Evolutionary conservation across 2,329 filamentous ascomycete genomes (phyloP).

Genomic region (Penicillium occitanis): DNA sequence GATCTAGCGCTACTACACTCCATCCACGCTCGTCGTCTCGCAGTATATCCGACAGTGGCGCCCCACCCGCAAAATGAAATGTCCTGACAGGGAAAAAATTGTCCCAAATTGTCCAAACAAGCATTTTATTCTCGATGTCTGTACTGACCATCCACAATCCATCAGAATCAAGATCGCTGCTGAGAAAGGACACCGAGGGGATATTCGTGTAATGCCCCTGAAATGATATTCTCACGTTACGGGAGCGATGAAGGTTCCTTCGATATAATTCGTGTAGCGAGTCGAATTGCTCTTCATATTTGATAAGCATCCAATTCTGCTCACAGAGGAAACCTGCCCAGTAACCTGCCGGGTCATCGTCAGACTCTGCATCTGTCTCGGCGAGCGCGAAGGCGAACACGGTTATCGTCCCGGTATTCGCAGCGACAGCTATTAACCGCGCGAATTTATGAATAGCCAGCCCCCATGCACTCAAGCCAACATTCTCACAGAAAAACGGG

Average conservation of each 20-base stretch:
- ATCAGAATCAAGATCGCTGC: slow-evolving; percentile 55
- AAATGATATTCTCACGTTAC: slow-evolving; percentile 46
- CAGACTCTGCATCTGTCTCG: slow-evolving; percentile 29
- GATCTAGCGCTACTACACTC: slow-evolving; percentile 48
- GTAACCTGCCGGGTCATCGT: slow-evolving; percentile 22
- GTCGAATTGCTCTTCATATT: slow-evolving; percentile 29
- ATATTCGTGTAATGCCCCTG: slow-evolving; percentile 53
- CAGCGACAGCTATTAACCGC: slow-evolving; percentile 81
- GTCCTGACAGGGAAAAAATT: slow-evolving; percentile 30
- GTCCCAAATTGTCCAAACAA: slow-evolving; percentile 53
- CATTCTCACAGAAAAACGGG: slow-evolving; percentile 72
- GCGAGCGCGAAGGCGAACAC: slow-evolving; percentile 61
- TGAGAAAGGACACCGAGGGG: slow-evolving; percentile 59
- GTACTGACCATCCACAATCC: slow-evolving; percentile 59
- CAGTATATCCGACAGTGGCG: slow-evolving; percentile 30
- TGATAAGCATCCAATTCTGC: slow-evolving; percentile 38
- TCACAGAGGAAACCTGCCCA: slow-evolving; percentile 25
- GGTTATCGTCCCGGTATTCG: slow-evolving; percentile 65
- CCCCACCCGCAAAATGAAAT: slow-evolving; percentile 34
- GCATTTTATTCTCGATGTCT: slow-evolving; percentile 53
- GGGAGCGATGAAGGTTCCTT: slow-evolving; percentile 34
- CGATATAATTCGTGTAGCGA: slow-evolving; percentile 31
- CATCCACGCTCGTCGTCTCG: slow-evolving; percentile 41
- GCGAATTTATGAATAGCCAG: slow-evolving; percentile 76
- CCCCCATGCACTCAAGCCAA: slow-evolving; percentile 82